Percentiles rank a stretch among this genome's conserved stretches.
phyloP scores from a whole-genome alignment of 805 yeast species.

The Suhomyces sp. region DNA sequence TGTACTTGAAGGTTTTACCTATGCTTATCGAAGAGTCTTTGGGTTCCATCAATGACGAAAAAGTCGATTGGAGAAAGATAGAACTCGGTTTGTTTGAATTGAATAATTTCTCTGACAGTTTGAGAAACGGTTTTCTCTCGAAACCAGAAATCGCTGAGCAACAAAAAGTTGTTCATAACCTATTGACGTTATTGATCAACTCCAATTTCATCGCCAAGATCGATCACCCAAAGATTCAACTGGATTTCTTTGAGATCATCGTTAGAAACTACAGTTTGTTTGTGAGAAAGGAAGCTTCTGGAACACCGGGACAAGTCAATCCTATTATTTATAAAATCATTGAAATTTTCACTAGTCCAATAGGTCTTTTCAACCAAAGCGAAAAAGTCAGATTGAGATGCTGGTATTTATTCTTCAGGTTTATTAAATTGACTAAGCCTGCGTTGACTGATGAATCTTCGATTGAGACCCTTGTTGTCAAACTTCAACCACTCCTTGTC shows the following conservation, averaged over 20 bases:
- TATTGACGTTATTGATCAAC: constrained; percentile 54
- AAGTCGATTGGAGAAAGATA: constrained; percentile 70
- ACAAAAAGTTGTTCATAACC: constrained; percentile 58
- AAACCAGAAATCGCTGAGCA: constrained; percentile 58
- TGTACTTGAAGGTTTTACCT: constrained; percentile 60
- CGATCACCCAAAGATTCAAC: constrained; percentile 78
- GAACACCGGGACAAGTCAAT: constrained; percentile 17
- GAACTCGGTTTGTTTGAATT: constrained; percentile 88
- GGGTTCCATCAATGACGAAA: constrained; percentile 29
- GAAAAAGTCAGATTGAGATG: constrained; percentile 78
- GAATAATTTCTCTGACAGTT: constrained; percentile 71
- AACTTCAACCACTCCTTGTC: constrained; percentile 58
- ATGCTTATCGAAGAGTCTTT: constrained; percentile 51
- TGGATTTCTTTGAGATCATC: constrained; percentile 78
- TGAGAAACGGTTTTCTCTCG: constrained; percentile 71
- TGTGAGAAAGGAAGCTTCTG: constrained; percentile 12
- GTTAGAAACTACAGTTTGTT: constrained; percentile 73
- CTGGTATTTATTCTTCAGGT: constrained; percentile 87
- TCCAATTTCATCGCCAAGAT: constrained; percentile 45
- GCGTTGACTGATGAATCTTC: constrained; percentile 44
- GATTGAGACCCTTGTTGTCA: constrained; percentile 56
- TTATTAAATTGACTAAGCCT: constrained; percentile 74
- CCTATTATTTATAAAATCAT: constrained; percentile 60
- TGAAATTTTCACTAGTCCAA: constrained; percentile 72
- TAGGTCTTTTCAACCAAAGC: constrained; percentile 74